Percentiles rank a stretch among this genome's conserved stretches.
phyloP scores from a whole-genome alignment of 768 basidiomycete genomes.

The Trametes sanguinea region DNA sequence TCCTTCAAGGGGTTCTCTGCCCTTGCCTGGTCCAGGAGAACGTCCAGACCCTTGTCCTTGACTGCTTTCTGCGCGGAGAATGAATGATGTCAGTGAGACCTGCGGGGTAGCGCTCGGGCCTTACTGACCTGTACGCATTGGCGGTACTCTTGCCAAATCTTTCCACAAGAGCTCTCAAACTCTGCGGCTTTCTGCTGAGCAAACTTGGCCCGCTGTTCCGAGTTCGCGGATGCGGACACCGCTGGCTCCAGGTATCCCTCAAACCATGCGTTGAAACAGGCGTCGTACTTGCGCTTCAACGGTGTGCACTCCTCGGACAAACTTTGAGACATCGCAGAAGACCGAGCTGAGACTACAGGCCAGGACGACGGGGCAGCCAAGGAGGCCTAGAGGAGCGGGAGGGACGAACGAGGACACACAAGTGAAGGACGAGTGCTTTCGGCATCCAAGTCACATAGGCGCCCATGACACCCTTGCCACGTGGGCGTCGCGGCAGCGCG shows the following conservation, averaged over 20 bases:
- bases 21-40: conserved; percentile 72
- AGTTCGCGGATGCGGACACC: conserved; percentile 47
- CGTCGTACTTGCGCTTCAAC: conserved; percentile 85
- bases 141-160: conserved; percentile 78
- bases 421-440: conserved; percentile 8
- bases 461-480: conserved; percentile 23
- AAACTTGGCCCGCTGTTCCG: conserved; percentile 56
- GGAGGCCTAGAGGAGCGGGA: background rate
- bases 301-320: conserved; percentile 85
- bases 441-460: conserved; percentile 13
- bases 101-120: background rate
- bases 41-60: conserved; percentile 74
- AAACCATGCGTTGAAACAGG: conserved; percentile 98
- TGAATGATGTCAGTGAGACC: background rate
- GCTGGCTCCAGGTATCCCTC: conserved; percentile 93
- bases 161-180: conserved; percentile 84
- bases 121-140: conserved; percentile 76
- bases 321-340: conserved; percentile 66
- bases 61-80: conserved; percentile 64
- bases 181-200: conserved; percentile 82
- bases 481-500: conserved; percentile 3
- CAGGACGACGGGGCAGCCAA: background rate
- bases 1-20: conserved; percentile 50
- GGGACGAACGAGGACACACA: conserved; percentile 14
- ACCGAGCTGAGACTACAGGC: background rate